Percentiles rank a stretch among this genome's conserved stretches.
phyloP scores from a whole-genome alignment of 2,329 filamentous ascomycete genomes.

The Xylariaceae sp. region DNA sequence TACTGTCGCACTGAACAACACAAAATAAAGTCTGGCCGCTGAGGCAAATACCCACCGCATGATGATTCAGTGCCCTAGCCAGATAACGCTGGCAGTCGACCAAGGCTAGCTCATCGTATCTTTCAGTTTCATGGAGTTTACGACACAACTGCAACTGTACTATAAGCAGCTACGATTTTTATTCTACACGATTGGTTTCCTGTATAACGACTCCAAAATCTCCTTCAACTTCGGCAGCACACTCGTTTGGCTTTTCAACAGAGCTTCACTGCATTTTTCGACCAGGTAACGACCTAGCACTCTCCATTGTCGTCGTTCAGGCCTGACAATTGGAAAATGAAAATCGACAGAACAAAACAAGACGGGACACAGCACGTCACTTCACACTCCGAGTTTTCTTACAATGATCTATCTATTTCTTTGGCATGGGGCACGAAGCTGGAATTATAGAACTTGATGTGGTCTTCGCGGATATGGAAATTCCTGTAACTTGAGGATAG shows the following conservation, averaged over 20 bases:
- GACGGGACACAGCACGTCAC: conserved; percentile 9
- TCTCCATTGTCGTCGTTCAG: not conserved
- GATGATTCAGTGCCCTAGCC: not conserved
- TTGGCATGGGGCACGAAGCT: not conserved
- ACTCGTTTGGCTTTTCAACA: not conserved
- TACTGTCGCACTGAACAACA: not conserved
- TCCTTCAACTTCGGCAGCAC: not conserved
- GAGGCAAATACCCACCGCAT: not conserved
- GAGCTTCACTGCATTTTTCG: not conserved
- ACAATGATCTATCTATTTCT: not conserved
- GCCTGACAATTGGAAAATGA: not conserved
- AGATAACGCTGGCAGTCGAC: not conserved
- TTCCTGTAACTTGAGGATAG: not conserved
- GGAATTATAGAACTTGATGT: not conserved
- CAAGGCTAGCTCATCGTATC: not conserved
- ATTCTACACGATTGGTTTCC: too few species aligned
- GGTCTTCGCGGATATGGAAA: not conserved
- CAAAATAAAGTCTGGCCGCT: not conserved
- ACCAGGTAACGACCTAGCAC: not conserved
- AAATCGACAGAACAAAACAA: conserved; percentile 18
- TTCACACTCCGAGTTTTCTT: not conserved
- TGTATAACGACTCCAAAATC: not conserved
- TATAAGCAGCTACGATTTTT: too few species aligned
- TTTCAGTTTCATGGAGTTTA: not conserved
- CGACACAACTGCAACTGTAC: too few species aligned